These are phyloP conservation scores for Lecanicillium sp. DNA, from an alignment of 2,329 filamentous ascomycete genomes.

Conservation along the genomic window DNA sequence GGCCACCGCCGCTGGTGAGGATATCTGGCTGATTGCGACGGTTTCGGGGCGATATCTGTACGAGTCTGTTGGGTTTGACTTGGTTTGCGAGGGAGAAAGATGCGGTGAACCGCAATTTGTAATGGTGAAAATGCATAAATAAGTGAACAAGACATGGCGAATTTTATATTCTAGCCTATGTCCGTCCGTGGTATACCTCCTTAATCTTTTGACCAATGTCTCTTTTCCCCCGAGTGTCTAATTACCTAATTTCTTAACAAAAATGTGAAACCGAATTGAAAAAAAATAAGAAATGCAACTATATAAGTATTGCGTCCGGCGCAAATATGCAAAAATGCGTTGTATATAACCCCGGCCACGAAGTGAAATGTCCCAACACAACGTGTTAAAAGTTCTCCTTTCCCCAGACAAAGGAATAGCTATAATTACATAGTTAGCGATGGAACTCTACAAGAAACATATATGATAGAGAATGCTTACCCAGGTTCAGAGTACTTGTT, in stretches of 20 bases:
- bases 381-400: slow-evolving; percentile 58
- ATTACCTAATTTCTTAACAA: no score
- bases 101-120: slow-evolving; percentile 5
- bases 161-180: no score
- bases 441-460: slow-evolving; percentile 11
- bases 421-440: slow-evolving; percentile 19
- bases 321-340: slow-evolving; percentile 5
- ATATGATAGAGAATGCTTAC: slow-evolving; percentile 35
- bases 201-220: no score
- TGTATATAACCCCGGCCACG: not conserved
- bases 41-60: slow-evolving; percentile 1
- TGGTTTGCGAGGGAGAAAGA: not conserved
- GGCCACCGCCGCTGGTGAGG: not conserved
- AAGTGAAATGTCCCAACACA: not conserved
- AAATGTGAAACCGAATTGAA: not conserved
- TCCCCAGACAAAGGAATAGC: slow-evolving; percentile 60
- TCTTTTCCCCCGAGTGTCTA: no score
- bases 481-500: slow-evolving; percentile 82
- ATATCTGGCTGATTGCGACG: slow-evolving; percentile 2
- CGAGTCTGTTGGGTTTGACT: not conserved
- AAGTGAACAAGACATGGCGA: no score
- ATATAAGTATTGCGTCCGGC: slow-evolving; percentile 7
- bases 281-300: not conserved
- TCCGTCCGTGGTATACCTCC: no score
- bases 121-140: not conserved